Evolutionary conservation across 306 rosid genomes (phyloP).

Genomic region (Pyrus betulifolia): DNA sequence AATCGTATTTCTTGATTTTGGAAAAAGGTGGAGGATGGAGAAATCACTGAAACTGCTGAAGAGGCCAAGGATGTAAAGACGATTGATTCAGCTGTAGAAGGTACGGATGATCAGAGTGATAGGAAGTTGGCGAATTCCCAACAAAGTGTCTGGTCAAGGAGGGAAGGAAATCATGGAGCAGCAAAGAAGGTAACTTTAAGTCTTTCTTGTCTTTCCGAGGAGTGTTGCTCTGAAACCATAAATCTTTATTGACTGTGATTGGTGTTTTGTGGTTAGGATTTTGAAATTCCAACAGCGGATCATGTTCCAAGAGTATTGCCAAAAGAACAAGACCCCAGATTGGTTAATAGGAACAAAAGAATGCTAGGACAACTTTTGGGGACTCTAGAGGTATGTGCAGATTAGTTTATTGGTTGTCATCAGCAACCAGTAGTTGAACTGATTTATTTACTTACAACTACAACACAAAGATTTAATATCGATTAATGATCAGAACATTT

Average conservation of each 20-base stretch:
- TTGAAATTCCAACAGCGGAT: slow-evolving; percentile 50
- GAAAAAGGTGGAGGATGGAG: slow-evolving; percentile 73
- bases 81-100: slow-evolving; percentile 27
- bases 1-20: slow-evolving; percentile 10
- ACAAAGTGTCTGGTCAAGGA: slow-evolving; percentile 50
- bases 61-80: slow-evolving; percentile 33
- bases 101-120: slow-evolving; percentile 29
- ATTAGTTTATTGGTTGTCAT: neutral
- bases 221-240: neutral
- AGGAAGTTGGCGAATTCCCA: slow-evolving; percentile 31
- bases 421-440: neutral
- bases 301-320: slow-evolving; percentile 82
- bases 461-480: neutral
- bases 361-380: slow-evolving; percentile 97
- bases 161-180: slow-evolving; percentile 48
- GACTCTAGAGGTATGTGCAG: slow-evolving; percentile 67
- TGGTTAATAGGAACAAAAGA: slow-evolving; percentile 88
- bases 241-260: slow-evolving; percentile 1
- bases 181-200: slow-evolving; percentile 38
- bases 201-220: neutral
- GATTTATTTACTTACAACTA: neutral
- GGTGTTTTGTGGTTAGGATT: slow-evolving; percentile 38
- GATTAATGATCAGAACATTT: neutral
- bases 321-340: slow-evolving; percentile 81
- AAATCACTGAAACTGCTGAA: slow-evolving; percentile 46